Conservation (phyloP, 805 yeast species). For the Metschnikowia borealis region DNA sequence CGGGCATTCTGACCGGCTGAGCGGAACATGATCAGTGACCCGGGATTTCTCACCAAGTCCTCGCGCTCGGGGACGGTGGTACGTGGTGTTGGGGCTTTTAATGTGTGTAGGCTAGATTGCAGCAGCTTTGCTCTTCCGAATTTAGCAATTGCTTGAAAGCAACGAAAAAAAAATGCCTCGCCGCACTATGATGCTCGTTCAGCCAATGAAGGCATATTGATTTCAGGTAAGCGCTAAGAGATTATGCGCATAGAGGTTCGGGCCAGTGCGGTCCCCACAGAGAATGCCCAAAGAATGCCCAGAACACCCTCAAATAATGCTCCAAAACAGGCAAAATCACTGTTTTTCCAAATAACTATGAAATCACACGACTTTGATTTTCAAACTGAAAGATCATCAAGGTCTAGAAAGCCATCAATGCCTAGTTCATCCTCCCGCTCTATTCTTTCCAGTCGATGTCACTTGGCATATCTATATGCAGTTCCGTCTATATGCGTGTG, state of each 20-base stretch:
- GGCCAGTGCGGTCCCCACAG: conserved; percentile 2
- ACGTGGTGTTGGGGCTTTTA: not conserved
- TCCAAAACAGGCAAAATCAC: not conserved
- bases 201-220: conserved; percentile 11
- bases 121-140: not conserved
- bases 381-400: too few relatives aligned
- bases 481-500: conserved; percentile 1
- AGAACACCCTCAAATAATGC: not conserved
- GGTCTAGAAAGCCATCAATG: not conserved
- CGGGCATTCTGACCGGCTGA: not conserved
- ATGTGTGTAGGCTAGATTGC: not conserved
- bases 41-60: not conserved
- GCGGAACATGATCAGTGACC: not conserved
- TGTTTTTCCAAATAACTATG: too few relatives aligned
- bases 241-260: conserved; percentile 11
- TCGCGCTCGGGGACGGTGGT: not conserved
- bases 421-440: not conserved
- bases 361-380: too few relatives aligned
- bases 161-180: conserved; percentile 3
- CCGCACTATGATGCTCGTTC: conserved; percentile 13
- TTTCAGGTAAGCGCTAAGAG: conserved; percentile 4
- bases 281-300: not conserved
- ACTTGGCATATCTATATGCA: not conserved
- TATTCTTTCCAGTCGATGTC: not conserved
- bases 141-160: not conserved